Evolutionary conservation across 257 asterid genomes (phyloP), one percentile per base, ranked within the genome.

Genomic region (Plectranthus barbatus): DNA sequence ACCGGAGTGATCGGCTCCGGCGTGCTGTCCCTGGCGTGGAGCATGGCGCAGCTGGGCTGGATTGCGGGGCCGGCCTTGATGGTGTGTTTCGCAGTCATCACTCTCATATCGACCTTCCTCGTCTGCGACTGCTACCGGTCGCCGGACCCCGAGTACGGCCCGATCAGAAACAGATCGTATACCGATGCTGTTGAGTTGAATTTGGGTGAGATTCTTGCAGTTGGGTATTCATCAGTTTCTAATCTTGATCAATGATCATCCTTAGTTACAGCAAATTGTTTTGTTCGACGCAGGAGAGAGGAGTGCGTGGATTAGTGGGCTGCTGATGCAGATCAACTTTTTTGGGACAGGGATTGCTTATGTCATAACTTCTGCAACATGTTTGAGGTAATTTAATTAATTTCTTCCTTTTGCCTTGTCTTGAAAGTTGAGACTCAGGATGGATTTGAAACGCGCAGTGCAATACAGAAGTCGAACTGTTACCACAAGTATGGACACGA

Each of bases 1-100:
- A 88, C 94, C 6, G 95, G 86, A 10, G 90, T 76, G 9, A 84
- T 88, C 13, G 95, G 96, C 11, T 82, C 96, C 1, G 96, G 96
- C 14, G 91, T 88, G 41, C 73, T 88, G 9, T 77, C 96, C 6
- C 70, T 85, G 18, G 87, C 84, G 33, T 88, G 96, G 96, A 80
- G 89, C 75, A 69, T 81, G 78, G 72, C 96, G 0, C 86, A 73
- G 67, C 67, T 88, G 33, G 96, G 96, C 11, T 88, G 96, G 96
- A 56, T 86, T 56, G 95, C 90, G 6, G 92, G 85, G 71, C 96
- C 95, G n/a, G 2, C 76, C 4, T 21, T 73, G 9, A 77, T 88
- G 83, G 51, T 88, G 11, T 33, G 49, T 2, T 88, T 88, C 58
- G 92, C 89, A 4, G 70, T 60, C 2, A 45, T 88, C 47, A 72